A percentile compares a stretch with the other conserved stretches of the same genome.
Evolutionary conservation across 2,329 filamentous ascomycete genomes (phyloP).

Genomic region (Magnaporthiopsis incrustans): DNA sequence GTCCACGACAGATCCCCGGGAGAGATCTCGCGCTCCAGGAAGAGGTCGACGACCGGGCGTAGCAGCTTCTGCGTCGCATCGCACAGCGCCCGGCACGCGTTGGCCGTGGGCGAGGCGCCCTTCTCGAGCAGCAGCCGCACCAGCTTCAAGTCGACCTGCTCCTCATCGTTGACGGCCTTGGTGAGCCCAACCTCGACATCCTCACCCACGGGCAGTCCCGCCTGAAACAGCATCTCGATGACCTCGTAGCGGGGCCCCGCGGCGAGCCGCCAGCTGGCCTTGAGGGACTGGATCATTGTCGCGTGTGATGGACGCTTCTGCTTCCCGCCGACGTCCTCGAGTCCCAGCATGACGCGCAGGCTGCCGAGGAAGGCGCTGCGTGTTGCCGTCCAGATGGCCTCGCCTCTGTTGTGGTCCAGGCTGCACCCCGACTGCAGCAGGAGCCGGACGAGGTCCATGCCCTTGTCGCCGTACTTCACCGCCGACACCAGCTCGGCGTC

Average conservation of each 20-base stretch:
- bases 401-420: conserved; percentile 45
- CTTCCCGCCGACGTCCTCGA: conserved; percentile 30
- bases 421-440: conserved; percentile 45
- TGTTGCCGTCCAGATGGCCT: conserved; percentile 46
- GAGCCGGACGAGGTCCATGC: conserved; percentile 38
- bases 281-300: conserved; percentile 42
- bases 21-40: conserved; percentile 34
- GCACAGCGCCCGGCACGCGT: conserved; percentile 44
- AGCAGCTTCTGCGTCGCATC: conserved; percentile 36
- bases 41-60: conserved; percentile 29
- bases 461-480: conserved; percentile 41
- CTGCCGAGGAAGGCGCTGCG: conserved; percentile 41
- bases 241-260: conserved; percentile 39
- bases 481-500: conserved; percentile 46
- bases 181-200: conserved; percentile 42
- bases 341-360: conserved; percentile 42
- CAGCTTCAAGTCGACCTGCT: conserved; percentile 38
- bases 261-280: conserved; percentile 44
- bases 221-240: conserved; percentile 41
- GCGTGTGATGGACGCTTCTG: conserved; percentile 38
- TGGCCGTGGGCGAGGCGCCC: conserved; percentile 43
- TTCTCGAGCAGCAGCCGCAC: conserved; percentile 40
- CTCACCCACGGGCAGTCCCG: conserved; percentile 38
- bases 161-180: conserved; percentile 41
- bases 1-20: conserved; percentile 34